Base-by-base conservation (phyloP, 805 yeast genomes). In the Saccharomycopsis fodiens region DNA sequence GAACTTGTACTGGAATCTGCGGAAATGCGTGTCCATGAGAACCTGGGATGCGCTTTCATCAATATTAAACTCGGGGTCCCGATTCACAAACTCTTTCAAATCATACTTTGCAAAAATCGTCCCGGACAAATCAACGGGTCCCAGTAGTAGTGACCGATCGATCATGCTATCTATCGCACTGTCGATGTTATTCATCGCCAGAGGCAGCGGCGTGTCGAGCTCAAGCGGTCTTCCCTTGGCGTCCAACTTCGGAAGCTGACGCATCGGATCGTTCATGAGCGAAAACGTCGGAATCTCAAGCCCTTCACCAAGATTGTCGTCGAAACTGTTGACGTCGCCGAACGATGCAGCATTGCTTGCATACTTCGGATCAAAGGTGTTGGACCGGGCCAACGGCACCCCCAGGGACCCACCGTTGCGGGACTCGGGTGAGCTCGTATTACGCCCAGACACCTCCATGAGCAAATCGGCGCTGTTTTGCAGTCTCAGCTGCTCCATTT, bases 1-100 rank as follows among this genome's bases (percentile, higher is more conserved):
- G 52, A 76, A 76, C 52, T 76, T 75, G 58, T 72, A 73, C 53
- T 77, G 82, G 32, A 76, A 56, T 41, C 77, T 61, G 10, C 76
- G 66, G 57, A 77, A 76, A 55, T 73, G 76, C n/a, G 74, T 70
- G 46, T 74, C 79, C 37, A 76, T 54, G 30, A 76, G 67, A 25
- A 73, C 72, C 48, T 74, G 66, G 2, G 79, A 68, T 22, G 73
- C 56, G 39, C 66, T 63, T 45, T 68, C 71, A 53, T 76, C 79
- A 45, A 76, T 66, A 45, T 74, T 74, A 44, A 69, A 68, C 3
- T 74, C 72, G 0, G 82, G 81, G 41, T 74, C 78, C 50, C 60
- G 58, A 7, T 65, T 58, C 27, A 72, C 47, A 52, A 73, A 73
- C 30, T 72, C 76, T 39, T 63, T 59, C 30, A 77, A 55, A 46